Evolutionary conservation across 1,139 yeast species (phyloP), one percentile per base, ranked within the genome.

Genomic region (Kazachstania sp.): DNA sequence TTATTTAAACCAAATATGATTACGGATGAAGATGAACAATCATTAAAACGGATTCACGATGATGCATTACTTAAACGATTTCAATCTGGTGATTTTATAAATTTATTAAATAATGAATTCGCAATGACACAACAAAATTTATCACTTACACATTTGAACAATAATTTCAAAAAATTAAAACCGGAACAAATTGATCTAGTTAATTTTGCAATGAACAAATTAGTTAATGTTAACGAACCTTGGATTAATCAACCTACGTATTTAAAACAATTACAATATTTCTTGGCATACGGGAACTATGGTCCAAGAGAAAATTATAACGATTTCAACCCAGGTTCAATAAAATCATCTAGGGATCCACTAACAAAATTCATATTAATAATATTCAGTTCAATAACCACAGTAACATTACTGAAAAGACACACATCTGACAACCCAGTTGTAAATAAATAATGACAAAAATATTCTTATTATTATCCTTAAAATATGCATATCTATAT

Each of bases 241-340:
- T 61, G 66, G 66, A 43, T 45, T 3, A 37, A 45, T 9, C 18
- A 53, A 6, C 61, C 64, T 3, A 40, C 18, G 1, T 49, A 51
- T 31, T 43, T 53, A 28, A 54, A 59, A 46, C 64, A 56, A 47
- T 45, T 60, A 20, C 51, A 53, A 39, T 62, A 51, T 45, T 54
- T 53, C 32, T 45, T 55, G 15, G 54, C 59, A 4, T 63, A 49
- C 47, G 67, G 66, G 2, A 49, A 60, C 2, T 54, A 58, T 45
- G 67, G 66, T 1, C 65, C 66, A 15, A 51, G 67, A 45, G 32
- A 43, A 12, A 52, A 46, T 12, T 53, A 51, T 40, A 39, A 40
- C 28, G 30, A 28, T 45, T 16, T 39, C 28, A 23, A 41, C 37
- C 28, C 18, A 16, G 23, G 35, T 31, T 44, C 45, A 43, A 39